These are phyloP conservation scores for Rhizomucor pusillus DNA, from an alignment of 371 early-diverging fungal species.

Conservation along the genomic window DNA sequence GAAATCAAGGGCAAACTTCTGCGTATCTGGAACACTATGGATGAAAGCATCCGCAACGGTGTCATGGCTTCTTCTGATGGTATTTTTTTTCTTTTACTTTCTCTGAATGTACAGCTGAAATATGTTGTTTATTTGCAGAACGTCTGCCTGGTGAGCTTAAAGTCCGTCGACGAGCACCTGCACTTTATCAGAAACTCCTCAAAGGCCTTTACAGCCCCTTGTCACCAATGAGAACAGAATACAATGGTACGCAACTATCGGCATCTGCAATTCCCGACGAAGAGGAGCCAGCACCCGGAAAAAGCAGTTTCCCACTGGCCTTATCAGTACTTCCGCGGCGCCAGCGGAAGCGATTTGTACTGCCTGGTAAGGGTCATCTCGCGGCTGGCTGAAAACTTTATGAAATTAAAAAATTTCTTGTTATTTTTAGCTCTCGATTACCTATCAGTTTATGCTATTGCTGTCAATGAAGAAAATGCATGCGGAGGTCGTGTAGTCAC, in stretches of 20 bases:
- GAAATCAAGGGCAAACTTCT: conserved; percentile 73
- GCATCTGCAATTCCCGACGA: conserved; percentile 11
- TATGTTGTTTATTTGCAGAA: conserved; percentile 6
- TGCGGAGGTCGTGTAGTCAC: conserved; percentile 94
- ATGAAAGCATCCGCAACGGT: conserved; percentile 84
- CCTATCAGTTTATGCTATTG: conserved; percentile 92
- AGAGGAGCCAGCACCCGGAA: background rate
- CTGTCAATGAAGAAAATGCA: conserved; percentile 97
- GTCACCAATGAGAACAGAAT: conserved; percentile 13
- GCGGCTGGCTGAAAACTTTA: no score
- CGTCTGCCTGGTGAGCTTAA: conserved; percentile 83
- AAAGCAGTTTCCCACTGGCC: conserved; percentile 26
- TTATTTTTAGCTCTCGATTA: conserved; percentile 79
- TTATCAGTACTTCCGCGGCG: conserved; percentile 40
- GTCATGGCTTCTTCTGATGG: conserved; percentile 46
- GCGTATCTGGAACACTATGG: conserved; percentile 94
- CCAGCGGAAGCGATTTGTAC: conserved; percentile 42
- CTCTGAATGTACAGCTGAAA: no score
- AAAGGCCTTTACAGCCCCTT: conserved; percentile 68
- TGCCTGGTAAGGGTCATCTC: conserved; percentile 24
- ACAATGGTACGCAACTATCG: conserved; percentile 26
- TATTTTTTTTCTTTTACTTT: conserved; percentile 3
- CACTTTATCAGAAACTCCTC: conserved; percentile 81
- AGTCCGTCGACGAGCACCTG: conserved; percentile 87
- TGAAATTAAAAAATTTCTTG: background rate